Base-by-base conservation (phyloP, 257 asterid genomes). In the Paraleonurus japonicus region DNA sequence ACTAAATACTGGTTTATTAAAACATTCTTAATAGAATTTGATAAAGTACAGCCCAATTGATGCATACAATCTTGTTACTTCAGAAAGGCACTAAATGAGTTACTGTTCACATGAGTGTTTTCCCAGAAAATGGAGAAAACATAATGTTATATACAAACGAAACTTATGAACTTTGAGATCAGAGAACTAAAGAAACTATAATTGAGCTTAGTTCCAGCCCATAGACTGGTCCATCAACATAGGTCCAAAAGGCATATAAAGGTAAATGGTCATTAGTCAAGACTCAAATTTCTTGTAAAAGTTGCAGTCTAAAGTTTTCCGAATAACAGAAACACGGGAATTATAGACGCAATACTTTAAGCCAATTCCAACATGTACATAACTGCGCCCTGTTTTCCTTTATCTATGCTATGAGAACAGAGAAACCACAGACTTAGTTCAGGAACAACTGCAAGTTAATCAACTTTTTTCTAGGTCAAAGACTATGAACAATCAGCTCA, bases 191-290 rank as follows among this genome's bases (percentile, higher is more conserved):
- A 35, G 59, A 43, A 59, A 37, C 39, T 15, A 26, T 37, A 66
- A 68, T 24, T 8, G 11, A 71, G 35, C 37, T 22, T 16, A 26
- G 39, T 58, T 67, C 35, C 61, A 51, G 53, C 17, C 33, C 60
- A 67, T 51, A 64, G 63, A 70, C 50, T 74, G 37, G 20, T 63
- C 43, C 68, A 72, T 69, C 32, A 30, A 26, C 61, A 37, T 59
- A 28, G 17, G 47, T 5, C 3, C 10, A 65, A 47, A 67, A 60
- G 65, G 32, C 66, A 71, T 17, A 60, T 45, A 28, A 55, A 76
- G 75, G 50, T 17, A 37, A 32, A 45, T 30, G 37, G 33, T 60
- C 19, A 11, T n/a, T n/a, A n/a, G n/a, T n/a, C n/a, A 35, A 37
- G 61, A 50, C 45, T 60, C 45, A 47, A 67, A 35, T 33, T 8